Conservation (phyloP, 78 protist genomes). For the Bodo saltans region DNA sequence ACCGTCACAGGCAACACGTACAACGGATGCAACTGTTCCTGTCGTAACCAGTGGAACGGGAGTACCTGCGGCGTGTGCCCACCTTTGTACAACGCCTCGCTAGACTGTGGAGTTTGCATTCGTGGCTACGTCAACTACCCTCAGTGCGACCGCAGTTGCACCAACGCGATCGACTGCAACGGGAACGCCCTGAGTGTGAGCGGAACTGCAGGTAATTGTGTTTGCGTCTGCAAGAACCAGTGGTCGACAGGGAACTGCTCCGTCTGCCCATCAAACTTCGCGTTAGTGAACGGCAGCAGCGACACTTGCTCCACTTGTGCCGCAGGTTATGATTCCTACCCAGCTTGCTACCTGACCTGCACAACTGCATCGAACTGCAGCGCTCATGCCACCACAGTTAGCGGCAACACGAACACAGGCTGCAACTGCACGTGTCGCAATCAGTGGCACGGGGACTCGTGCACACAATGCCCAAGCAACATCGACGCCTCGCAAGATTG, state of each 20-base stretch:
- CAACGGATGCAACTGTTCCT: not conserved
- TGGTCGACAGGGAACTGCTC: not conserved
- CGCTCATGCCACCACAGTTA: not conserved
- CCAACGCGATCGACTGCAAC: not conserved
- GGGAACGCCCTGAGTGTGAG: not conserved
- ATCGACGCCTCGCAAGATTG: slow-evolving; percentile 3
- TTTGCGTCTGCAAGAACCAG: not conserved
- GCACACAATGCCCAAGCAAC: slow-evolving; percentile 6
- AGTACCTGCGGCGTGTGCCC: not conserved
- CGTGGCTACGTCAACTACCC: not conserved
- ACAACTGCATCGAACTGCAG: not conserved
- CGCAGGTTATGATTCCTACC: not conserved
- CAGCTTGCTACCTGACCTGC: not conserved
- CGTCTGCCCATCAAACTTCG: not conserved
- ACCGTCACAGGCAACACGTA: not conserved
- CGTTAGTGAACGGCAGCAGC: no score
- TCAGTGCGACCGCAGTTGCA: not conserved
- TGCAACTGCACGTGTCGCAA: slow-evolving; percentile 1
- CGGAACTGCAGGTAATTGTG: not conserved
- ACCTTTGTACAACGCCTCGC: not conserved
- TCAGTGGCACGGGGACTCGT: slow-evolving; percentile 7
- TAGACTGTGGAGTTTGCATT: not conserved
- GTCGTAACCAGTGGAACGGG: slow-evolving; percentile 5
- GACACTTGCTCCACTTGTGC: not conserved
- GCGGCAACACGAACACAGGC: no score